phyloP scores from a whole-genome alignment of 2,329 filamentous ascomycete genomes.

The Sporothrix curviconia region DNA sequence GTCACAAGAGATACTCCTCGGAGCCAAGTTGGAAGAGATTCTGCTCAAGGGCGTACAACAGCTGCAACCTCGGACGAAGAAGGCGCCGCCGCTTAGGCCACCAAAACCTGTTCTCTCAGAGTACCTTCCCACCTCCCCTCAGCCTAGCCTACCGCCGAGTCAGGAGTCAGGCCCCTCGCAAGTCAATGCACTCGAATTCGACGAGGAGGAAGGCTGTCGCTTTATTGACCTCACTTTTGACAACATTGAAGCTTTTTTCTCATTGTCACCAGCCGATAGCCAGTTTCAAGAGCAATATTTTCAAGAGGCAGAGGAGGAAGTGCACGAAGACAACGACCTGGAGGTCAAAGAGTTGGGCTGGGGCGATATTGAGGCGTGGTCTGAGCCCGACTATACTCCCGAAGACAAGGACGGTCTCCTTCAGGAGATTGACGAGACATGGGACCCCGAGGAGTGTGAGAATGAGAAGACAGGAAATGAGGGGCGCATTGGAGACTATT shows the following conservation, averaged over 20 bases:
- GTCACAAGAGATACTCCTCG: background rate
- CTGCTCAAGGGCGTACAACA: conserved; percentile 11
- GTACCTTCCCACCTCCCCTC: background rate
- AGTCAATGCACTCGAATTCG: background rate
- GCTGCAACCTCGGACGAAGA: background rate
- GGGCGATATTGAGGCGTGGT: conserved; percentile 15
- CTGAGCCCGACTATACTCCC: background rate
- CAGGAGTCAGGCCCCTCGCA: background rate
- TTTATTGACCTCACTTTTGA: conserved; percentile 2
- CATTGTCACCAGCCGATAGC: background rate
- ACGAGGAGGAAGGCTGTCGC: background rate
- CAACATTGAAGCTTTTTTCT: background rate
- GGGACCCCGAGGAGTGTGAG: too few relatives aligned
- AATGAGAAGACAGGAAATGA: too few relatives aligned
- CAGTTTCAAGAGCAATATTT: background rate
- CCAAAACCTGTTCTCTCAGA: background rate
- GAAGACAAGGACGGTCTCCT: too few relatives aligned
- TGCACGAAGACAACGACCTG: background rate
- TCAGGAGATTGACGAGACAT: too few relatives aligned
- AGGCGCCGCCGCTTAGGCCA: background rate
- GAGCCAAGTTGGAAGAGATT: conserved; percentile 12
- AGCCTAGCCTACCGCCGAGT: background rate
- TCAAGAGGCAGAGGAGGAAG: background rate
- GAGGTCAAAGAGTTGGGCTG: background rate
- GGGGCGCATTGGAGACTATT: too few relatives aligned